These are phyloP conservation scores for Osmanthus fragrans DNA, from an alignment of 257 asterid genomes.

Conservation along the genomic window DNA sequence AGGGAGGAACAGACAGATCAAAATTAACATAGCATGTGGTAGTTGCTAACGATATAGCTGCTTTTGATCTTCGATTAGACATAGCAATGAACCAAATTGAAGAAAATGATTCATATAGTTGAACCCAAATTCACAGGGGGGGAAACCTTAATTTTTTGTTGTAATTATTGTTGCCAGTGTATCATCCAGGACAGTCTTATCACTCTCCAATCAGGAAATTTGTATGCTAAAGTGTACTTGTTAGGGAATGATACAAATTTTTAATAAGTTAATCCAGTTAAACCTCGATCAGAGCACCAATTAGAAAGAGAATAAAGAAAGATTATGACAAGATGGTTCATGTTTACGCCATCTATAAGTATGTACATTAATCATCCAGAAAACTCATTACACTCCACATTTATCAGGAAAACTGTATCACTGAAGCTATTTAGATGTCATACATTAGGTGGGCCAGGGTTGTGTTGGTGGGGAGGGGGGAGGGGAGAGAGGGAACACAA, in stretches of 20 bases:
- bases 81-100: background rate
- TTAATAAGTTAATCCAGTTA: too few species aligned
- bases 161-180: background rate
- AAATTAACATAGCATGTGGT: background rate
- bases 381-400: background rate
- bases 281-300: background rate
- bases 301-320: background rate
- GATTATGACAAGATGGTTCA: too few species aligned
- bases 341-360: too few species aligned
- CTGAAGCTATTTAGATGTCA: background rate
- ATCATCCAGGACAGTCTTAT: background rate
- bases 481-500: conserved; percentile 1
- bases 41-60: background rate
- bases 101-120: too few species aligned
- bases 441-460: background rate
- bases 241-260: background rate
- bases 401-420: background rate
- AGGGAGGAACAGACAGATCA: background rate
- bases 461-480: background rate
- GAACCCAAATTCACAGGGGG: background rate
- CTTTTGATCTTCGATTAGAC: background rate
- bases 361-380: background rate
- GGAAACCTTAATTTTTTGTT: background rate
- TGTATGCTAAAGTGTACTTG: background rate
- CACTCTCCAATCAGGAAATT: background rate